Evolutionary conservation across 768 basidiomycete species (phyloP), one percentile per base, ranked within the genome.

Genomic region (Galerina sulciceps): DNA sequence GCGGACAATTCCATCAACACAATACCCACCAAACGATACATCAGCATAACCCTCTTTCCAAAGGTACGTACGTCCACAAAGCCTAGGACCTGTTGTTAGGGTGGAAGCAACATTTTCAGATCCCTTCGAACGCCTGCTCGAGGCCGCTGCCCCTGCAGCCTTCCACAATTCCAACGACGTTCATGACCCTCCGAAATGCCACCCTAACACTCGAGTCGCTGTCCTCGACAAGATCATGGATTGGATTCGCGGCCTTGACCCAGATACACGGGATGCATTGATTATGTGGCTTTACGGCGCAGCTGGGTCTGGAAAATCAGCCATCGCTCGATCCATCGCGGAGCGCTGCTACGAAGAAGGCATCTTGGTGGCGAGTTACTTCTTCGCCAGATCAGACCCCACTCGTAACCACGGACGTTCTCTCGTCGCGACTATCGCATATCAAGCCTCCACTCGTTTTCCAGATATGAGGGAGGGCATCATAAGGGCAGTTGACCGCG

Each of bases 231-330:
- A 14, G 4, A 55, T 46, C 13, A 35, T 18, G 8, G n/a, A 47
- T 17, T 55, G 54, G 54, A 46, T 46, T 2, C 9, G 31, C 23
- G 54, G 34, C 4, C 44, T 10, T 6, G 5, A 13, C 14, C 20
- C 54, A 9, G 20, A 13, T 1, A 10, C 26, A 9, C 22, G 11
- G 9, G 26, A 26, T 6, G 26, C 26, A 26, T 26, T 26, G 6
- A 47, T 47, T n/a, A 37, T 55, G 17, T 55, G 54, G 54, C 43
- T 55, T 6, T n/a, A 47, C 22, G 54, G 54, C 13, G 43, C 54
- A 20, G 54, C 54, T 18, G 54, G 54, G 6, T 15, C 54, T 2
- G 54, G 54, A 11, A 55, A 55, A 23, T 46, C 44, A 6, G 41
- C 54, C 10, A 26, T 55, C 20, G 43, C 36, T 34, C 54, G 46